Evolutionary conservation across 225 moss, liverwort and hornwort species (phyloP), one percentile per base, ranked within the genome.

Genomic region (Straminergon stramineum): DNA sequence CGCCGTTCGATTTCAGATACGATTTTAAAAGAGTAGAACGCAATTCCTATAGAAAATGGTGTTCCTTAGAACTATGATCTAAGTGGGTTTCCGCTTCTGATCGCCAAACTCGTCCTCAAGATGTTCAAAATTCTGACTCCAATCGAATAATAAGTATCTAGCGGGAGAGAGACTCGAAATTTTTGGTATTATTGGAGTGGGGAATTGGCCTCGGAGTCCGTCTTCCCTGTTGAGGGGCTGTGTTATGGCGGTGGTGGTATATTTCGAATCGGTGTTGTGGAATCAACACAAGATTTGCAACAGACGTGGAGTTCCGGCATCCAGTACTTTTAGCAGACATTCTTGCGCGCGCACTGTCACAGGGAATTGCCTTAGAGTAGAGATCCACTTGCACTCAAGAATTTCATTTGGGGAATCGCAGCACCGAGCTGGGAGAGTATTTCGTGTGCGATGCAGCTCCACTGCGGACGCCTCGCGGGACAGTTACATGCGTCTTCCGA

Each of bases 161-260:
- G 53, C 32, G 65, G 27, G 81, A 60, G 52, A 84, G 86, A 87
- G 75, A 30, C 17, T 88, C 74, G 81, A 70, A 73, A 32, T 24
- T 66, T 62, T 60, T 39, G 75, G 66, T 63, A 48, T n/a, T 73
- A 10, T 85, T 65, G 89, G 45, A 75, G 91, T 63, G 82, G 68
- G 63, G 65, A 24, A 35, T 85, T 87, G 70, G 76, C 45, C 16
- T 57, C 17, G 19, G 57, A 79, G 48, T 70, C 32, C 52, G 41
- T 39, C 22, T 45, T 18, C 24, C 24, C 79, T 17, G 58, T n/a
- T 84, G 63, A 69, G 32, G 83, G 57, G 16, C 35, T 70, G 85
- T 74, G 69, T 60, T 85, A 93, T 93, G 93, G 93, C 93, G 83
- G 65, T 92, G 90, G 89, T 79, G 64, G 65, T 91, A 26, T 89